phyloP scores from a whole-genome alignment of 2,329 filamentous ascomycete genomes.

The Sporothrix phasma region DNA sequence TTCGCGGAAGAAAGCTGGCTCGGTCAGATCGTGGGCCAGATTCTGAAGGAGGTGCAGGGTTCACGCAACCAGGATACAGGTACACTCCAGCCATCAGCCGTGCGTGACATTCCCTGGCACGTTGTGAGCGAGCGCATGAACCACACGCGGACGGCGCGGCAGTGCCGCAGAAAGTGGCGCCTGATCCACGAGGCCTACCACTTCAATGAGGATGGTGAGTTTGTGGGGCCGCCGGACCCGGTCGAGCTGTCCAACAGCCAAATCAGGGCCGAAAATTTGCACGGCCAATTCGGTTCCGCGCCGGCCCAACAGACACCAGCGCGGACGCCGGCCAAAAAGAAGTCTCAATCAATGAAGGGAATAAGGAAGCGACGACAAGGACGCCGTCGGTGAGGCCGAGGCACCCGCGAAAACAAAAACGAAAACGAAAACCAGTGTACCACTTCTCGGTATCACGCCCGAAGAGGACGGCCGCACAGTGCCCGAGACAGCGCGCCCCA shows the following conservation, averaged over 20 bases:
- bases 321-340: neutral
- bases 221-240: conserved; percentile 12
- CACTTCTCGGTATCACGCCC: conserved; percentile 18
- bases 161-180: conserved; percentile 61
- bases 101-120: conserved; percentile 56
- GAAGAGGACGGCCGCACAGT: conserved; percentile 18
- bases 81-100: conserved; percentile 23
- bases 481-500: conserved; percentile 31
- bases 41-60: conserved; percentile 39
- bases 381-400: neutral
- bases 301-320: neutral
- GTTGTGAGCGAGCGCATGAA: conserved; percentile 53
- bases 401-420: neutral
- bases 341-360: neutral
- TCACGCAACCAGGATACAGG: conserved; percentile 26
- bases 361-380: neutral
- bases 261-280: conserved; percentile 8
- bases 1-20: conserved; percentile 49
- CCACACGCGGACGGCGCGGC: conserved; percentile 51
- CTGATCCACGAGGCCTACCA: conserved; percentile 18
- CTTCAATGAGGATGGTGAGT: conserved; percentile 12
- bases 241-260: conserved; percentile 8
- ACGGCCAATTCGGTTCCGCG: neutral
- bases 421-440: neutral
- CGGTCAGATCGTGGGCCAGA: conserved; percentile 41